Conservation (phyloP, 345 rosid genomes). For the Luvunga scandens region DNA sequence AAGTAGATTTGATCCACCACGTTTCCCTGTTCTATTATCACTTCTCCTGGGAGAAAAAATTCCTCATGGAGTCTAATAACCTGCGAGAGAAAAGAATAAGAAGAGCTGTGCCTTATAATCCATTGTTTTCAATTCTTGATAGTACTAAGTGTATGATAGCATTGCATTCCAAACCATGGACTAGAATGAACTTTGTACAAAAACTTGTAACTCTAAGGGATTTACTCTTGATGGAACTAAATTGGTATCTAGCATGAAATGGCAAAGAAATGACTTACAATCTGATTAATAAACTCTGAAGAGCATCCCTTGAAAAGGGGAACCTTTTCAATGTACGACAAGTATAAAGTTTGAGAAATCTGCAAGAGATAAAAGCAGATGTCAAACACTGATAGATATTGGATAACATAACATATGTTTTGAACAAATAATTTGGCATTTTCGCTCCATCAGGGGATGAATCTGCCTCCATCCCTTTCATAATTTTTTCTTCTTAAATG, state of each 20-base stretch:
- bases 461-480: background rate
- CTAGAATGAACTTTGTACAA: too few relatives aligned
- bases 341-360: constrained; percentile 69
- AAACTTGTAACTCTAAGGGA: too few relatives aligned
- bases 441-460: too few relatives aligned
- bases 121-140: background rate
- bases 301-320: constrained; percentile 77
- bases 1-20: constrained; percentile 92
- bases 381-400: background rate
- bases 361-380: constrained; percentile 23
- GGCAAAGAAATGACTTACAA: constrained; percentile 46
- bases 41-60: constrained; percentile 95
- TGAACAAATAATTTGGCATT: background rate
- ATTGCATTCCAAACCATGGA: background rate
- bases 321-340: constrained; percentile 56
- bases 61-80: constrained; percentile 89
- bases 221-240: background rate
- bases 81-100: constrained; percentile 32
- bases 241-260: background rate
- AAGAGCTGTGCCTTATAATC: background rate
- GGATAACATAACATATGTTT: too few relatives aligned
- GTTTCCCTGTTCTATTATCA: constrained; percentile 82
- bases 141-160: background rate
- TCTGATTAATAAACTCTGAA: constrained; percentile 76
- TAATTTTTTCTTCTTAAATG: background rate